phyloP scores from a whole-genome alignment of 2,329 filamentous ascomycete species.

The Talaromyces pinophilus region DNA sequence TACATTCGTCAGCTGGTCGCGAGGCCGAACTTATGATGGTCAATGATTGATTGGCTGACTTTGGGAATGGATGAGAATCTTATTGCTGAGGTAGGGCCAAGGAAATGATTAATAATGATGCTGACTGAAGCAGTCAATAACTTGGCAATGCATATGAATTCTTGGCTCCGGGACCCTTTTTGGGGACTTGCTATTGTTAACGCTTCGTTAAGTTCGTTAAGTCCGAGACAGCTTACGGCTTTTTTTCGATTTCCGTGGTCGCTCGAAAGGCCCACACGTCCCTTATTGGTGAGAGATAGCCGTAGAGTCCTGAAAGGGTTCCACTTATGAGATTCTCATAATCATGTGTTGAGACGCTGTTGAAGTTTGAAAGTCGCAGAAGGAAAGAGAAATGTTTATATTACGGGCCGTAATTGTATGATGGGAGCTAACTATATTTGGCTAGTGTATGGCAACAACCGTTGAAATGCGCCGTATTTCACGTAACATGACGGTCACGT shows the following conservation, averaged over 20 bases:
- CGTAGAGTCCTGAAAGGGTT: background rate
- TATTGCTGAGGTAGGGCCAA: background rate
- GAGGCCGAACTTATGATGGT: background rate
- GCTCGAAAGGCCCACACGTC: background rate
- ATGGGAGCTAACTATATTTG: background rate
- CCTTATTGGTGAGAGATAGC: background rate
- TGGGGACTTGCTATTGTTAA: no score
- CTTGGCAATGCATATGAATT: no score
- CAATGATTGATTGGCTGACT: background rate
- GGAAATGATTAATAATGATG: background rate
- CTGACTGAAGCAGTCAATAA: background rate
- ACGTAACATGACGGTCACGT: background rate
- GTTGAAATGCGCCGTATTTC: no score
- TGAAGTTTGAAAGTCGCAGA: background rate
- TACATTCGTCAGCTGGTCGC: background rate
- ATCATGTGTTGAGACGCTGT: background rate
- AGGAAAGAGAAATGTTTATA: background rate
- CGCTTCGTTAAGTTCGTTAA: no score
- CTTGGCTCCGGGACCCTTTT: no score
- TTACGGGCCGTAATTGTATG: background rate
- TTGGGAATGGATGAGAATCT: background rate
- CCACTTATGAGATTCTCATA: background rate
- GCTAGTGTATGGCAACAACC: background rate
- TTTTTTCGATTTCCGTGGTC: background rate
- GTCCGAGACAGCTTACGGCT: no score